Base-by-base conservation (phyloP, 345 rosid genomes). In the Turritis glabra region DNA sequence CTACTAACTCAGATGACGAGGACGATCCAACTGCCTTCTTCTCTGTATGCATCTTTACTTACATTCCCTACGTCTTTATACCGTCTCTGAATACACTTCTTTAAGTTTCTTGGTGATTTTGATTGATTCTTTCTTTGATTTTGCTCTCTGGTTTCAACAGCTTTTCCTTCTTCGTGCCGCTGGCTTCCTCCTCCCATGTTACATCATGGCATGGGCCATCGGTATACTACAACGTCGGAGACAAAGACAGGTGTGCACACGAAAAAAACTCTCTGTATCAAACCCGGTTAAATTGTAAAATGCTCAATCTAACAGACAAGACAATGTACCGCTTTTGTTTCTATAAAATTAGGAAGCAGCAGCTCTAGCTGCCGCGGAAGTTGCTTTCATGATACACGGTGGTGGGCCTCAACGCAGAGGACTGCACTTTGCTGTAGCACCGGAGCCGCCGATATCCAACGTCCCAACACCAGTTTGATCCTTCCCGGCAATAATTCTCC, bases 181-280 rank as follows among this genome's bases (percentile, higher is more conserved):
- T 7, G 90, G 97, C 48, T 95, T 95, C 83, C 97, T 95, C 77
- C 88, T 95, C 51, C 98, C 99, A 2, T 95, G 99, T 79, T 95
- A 92, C 77, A 89, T 95, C 69, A 95, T 92, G 99, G 99, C 98
- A 53, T 95, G 99, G 99, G 98, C 97, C 69, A 87, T 95, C 35
- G 87, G 96, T 75, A 85, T 92, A 73, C 77, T 95, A 74, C 99
- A 95, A 84, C 96, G 90, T 3, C 86, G 99, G 23, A 86, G 98
- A 77, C 97, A 90, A 75, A 86, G 97, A 86, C 97, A 89, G 90
- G 99, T 95, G 19, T 54, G 79, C 27, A 25, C 55, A 62, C 3
- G 2, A 15, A 5, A 50, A 5, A 41, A 1, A 23, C 6, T 3
- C 12, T 41, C 30, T 22, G 12, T 41, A 41, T 9, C 40, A 37